These are phyloP conservation scores for Aspergillus flavus DNA, from an alignment of 2,329 filamentous ascomycete genomes.

Conservation along the genomic window DNA sequence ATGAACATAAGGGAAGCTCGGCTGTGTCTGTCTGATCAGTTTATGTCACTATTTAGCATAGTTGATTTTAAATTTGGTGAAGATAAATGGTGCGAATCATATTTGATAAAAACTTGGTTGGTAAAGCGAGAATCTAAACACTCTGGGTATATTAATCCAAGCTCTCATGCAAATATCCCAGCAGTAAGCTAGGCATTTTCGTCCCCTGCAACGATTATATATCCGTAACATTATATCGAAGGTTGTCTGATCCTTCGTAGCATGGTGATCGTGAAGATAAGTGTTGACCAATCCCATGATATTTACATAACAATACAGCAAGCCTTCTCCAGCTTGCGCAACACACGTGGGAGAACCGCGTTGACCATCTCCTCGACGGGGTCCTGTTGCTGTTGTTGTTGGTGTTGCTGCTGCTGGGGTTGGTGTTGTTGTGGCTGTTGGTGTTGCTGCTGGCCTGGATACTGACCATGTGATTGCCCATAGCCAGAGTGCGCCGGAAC, in stretches of 20 bases:
- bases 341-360: constrained; percentile 61
- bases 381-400: constrained; percentile 56
- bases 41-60: neutral
- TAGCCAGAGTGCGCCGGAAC: constrained; percentile 43
- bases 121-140: constrained; percentile 5
- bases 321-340: constrained; percentile 66
- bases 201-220: neutral
- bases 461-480: constrained; percentile 47
- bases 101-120: neutral
- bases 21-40: neutral
- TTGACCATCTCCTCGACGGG: constrained; percentile 63
- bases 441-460: constrained; percentile 44
- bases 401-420: constrained; percentile 47
- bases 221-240: neutral
- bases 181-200: neutral
- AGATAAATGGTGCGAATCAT: neutral
- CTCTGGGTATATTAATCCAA: constrained; percentile 24
- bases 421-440: constrained; percentile 40
- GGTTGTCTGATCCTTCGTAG: neutral
- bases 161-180: constrained; percentile 6
- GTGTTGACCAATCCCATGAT: neutral
- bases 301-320: constrained; percentile 77
- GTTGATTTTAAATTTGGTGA: neutral
- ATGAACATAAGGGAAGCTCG: neutral
- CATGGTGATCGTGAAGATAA: constrained; percentile 7